phyloP scores from a whole-genome alignment of 1,284 basidiomycete genomes.

The Peniophora sp. region DNA sequence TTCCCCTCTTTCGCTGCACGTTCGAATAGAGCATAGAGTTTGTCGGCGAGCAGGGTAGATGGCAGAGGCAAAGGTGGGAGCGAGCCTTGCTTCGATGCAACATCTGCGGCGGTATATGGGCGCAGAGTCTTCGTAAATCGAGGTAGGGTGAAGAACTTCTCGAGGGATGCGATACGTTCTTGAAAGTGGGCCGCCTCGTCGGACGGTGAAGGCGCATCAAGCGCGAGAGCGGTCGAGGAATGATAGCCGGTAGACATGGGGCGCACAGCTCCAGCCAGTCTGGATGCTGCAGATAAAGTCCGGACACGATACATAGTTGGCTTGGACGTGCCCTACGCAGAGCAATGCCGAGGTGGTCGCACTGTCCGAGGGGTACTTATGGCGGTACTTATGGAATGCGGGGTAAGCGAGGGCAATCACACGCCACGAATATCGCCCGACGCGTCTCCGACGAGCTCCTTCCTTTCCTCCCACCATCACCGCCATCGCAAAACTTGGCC shows the following conservation, averaged over 20 bases:
- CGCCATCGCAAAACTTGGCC: no score
- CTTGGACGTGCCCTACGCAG: no score
- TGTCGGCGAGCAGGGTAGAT: constrained; percentile 74
- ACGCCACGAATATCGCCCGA: no score
- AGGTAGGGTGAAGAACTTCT: constrained; percentile 68
- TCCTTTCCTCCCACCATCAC: no score
- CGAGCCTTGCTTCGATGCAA: constrained; percentile 87
- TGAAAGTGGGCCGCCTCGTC: constrained; percentile 65
- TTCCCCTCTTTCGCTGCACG: constrained; percentile 55
- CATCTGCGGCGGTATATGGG: constrained; percentile 71
- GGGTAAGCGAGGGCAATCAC: no score
- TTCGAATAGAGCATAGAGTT: constrained; percentile 64
- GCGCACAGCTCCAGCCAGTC: constrained; percentile 5
- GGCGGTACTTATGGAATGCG: neutral
- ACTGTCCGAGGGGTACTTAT: neutral
- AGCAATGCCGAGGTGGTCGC: no score
- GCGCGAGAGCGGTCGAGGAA: constrained; percentile 35
- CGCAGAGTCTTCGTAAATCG: constrained; percentile 72
- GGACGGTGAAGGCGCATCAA: constrained; percentile 55
- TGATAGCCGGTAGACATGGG: constrained; percentile 15
- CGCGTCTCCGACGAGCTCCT: no score
- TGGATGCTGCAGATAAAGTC: constrained; percentile 7
- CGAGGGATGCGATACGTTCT: constrained; percentile 53
- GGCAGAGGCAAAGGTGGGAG: constrained; percentile 74
- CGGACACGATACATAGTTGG: constrained; percentile 8